Evolutionary conservation across 2,329 filamentous ascomycete species (phyloP), one percentile per base, ranked within the genome.

Genomic region (Venturia nashicola): DNA sequence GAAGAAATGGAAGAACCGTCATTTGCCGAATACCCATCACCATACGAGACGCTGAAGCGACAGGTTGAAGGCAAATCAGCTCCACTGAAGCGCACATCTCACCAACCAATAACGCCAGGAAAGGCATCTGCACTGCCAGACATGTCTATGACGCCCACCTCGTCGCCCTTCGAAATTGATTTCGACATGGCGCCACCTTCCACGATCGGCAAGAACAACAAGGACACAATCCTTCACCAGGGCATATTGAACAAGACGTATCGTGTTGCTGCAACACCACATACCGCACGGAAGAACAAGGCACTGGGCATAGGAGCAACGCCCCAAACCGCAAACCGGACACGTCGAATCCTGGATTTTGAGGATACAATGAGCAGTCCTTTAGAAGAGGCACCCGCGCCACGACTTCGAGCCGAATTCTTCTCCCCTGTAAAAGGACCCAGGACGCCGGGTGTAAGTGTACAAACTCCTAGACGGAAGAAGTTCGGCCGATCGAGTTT

Each of bases 181-280:
- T 0, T 69, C 72, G 2, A 66, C 69, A 9, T 72, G 14, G 46
- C 46, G 71, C 76, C 66, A 71, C 76, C 67, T 65, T 73, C 39
- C 72, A 72, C 67, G 75, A 76, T 61, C 70, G 64, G n/a, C 43
- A 68, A 71, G 14, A 72, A 73, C 65, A 78, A 76, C 70, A 83
- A 85, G 66, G 91, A 97, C 71, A 89, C 90, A 2, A 80, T 97
- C 9, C 82, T 99, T 48, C 93, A 97, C 74, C 89, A 89, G 9
- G 63, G 63, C 65, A 82, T 97, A n/a, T 84, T 96, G 5, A 92
- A 97, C 79, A 97, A 95, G 76, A 97, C 89, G 65, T 99, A 96
- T 78, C 90, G 93, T 40, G 82, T 99, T 32, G 90, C 95, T 75
- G 91, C 93, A 6, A 99, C 94, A 11, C 94, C 94, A 0, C 86